Base-by-base conservation (phyloP, 164 flowering plant genomes). In the Cinnamomum chago region DNA sequence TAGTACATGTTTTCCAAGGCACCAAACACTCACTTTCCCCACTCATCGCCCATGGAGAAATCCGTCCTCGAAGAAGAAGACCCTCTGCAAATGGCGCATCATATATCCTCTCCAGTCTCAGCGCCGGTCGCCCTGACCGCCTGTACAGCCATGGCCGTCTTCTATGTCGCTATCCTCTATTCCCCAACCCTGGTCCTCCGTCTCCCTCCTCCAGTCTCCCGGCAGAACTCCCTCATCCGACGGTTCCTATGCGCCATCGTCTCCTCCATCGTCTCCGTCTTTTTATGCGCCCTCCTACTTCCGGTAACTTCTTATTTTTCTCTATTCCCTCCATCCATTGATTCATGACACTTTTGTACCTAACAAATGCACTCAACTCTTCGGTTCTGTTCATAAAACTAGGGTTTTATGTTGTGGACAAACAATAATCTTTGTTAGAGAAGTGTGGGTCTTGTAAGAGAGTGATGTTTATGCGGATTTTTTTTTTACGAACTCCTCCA, bases 151-250 rank as follows among this genome's bases (percentile, higher is more conserved):
- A 84, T 94, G 94, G 83, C 97, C 0, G 18, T 88, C 22, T 82
- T 91, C 68, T 96, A 92, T 82, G 98, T 96, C 20, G 91, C 88
- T 14, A 79, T 91, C 52, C 94, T 96, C 60, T 87, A 96, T 76
- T 82, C 87, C 9, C 99, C 99, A 20, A 89, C 94, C 30, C 27
- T 85, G 72, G 58, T 96, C 72, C 89, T 96, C 47, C 95, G 97
- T 25, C 85, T 92, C 33, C 92, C 92, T 2, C 93, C 87, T 50
- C 90, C 99, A 2, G 27, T 81, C 10, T 89, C 95, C 40, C 76
- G 81, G 74, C 81, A 85, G 25, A 25, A 73, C 28, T 91, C 83
- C 90, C 60, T 92, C 88, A 84, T 90, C 73, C 89, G 98, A 27
- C 90, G 97, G 20, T 94, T 96, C 87, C 60, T 86, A 3, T 94